Percentiles rank a stretch among this genome's conserved stretches.
Evolutionary conservation across 75 land plant species (phyloP).

Genomic region (Picea sitchensis): DNA sequence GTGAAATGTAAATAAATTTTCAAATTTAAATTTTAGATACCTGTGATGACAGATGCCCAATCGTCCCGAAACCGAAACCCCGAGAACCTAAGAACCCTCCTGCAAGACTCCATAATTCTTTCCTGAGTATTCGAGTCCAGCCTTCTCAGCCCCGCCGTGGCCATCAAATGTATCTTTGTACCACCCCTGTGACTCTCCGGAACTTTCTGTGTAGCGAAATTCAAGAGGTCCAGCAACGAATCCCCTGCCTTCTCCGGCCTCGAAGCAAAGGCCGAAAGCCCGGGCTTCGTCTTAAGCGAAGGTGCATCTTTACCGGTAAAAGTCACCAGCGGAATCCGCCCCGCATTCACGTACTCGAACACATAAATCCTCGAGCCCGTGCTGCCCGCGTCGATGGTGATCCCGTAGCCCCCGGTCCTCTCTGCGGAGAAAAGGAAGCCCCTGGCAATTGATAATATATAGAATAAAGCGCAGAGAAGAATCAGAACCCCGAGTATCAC

Average conservation of each 20-base stretch:
- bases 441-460: slow-evolving; percentile 31
- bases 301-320: slow-evolving; percentile 28
- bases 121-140: slow-evolving; percentile 55
- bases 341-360: slow-evolving; percentile 32
- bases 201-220: slow-evolving; percentile 57
- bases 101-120: slow-evolving; percentile 59
- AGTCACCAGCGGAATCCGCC: slow-evolving; percentile 21
- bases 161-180: slow-evolving; percentile 84
- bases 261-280: slow-evolving; percentile 60
- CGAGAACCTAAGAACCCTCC: slow-evolving; percentile 55
- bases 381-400: slow-evolving; percentile 93
- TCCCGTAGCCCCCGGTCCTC: slow-evolving; percentile 20
- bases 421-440: slow-evolving; percentile 24
- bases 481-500: slow-evolving; percentile 24
- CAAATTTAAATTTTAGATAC: slow-evolving; percentile 11
- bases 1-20: too few species aligned
- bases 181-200: slow-evolving; percentile 44
- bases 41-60: slow-evolving; percentile 72
- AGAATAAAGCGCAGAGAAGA: slow-evolving; percentile 14
- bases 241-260: slow-evolving; percentile 61
- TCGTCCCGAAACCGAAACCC: slow-evolving; percentile 58
- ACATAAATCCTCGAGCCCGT: slow-evolving; percentile 87
- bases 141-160: slow-evolving; percentile 85
- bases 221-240: slow-evolving; percentile 56
- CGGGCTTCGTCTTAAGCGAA: slow-evolving; percentile 62